phyloP scores from a whole-genome alignment of 2,329 filamentous ascomycete genomes.

The Fusarium sp. region DNA sequence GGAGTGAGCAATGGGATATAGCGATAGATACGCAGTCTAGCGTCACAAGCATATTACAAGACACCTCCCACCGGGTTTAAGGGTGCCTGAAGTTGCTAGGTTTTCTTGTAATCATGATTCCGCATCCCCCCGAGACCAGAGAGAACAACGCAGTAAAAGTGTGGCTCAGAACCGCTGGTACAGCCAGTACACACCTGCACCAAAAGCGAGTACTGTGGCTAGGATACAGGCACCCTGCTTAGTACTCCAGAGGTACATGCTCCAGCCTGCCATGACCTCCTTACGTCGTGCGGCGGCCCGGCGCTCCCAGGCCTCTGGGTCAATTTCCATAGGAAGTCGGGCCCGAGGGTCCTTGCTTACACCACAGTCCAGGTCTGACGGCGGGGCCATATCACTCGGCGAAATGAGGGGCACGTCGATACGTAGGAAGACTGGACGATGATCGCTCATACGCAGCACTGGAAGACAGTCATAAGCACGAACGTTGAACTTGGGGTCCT shows the following conservation, averaged over 20 bases:
- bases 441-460: slow-evolving; percentile 84
- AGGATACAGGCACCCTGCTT: slow-evolving; percentile 60
- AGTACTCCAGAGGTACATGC: slow-evolving; percentile 65
- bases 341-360: slow-evolving; percentile 55
- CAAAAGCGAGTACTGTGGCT: slow-evolving; percentile 54
- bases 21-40: not conserved
- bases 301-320: slow-evolving; percentile 65
- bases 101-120: not conserved
- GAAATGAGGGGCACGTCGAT: slow-evolving; percentile 71
- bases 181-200: slow-evolving; percentile 59
- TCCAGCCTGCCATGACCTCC: slow-evolving; percentile 63
- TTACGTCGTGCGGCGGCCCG: slow-evolving; percentile 57
- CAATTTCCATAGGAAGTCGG: slow-evolving; percentile 61
- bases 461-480: slow-evolving; percentile 79
- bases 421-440: slow-evolving; percentile 83
- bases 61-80: not conserved
- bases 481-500: slow-evolving; percentile 57
- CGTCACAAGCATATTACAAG: not conserved
- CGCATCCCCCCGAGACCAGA: not conserved
- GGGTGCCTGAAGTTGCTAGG: not conserved
- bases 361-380: slow-evolving; percentile 33
- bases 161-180: not conserved
- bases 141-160: not conserved
- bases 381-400: slow-evolving; percentile 52
- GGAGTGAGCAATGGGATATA: not conserved